phyloP scores from a whole-genome alignment of 2,329 filamentous ascomycete species.

The Fusarium pseudoanthophilum region DNA sequence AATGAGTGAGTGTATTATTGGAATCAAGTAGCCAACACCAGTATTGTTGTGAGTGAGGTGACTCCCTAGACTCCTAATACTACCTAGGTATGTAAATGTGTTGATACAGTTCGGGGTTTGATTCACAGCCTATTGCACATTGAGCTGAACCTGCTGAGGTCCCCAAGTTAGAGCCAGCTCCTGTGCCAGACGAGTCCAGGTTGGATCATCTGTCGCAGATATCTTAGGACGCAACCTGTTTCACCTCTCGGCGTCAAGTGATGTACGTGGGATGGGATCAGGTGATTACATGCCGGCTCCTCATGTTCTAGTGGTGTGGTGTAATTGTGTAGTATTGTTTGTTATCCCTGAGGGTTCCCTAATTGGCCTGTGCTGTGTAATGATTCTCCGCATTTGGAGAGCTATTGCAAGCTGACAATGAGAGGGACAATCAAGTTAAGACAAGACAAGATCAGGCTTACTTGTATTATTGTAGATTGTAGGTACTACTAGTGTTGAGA shows the following conservation, averaged over 20 bases:
- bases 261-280: slow-evolving; percentile 29
- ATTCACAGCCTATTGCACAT: slow-evolving; percentile 1
- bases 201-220: slow-evolving; percentile 13
- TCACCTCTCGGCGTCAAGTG: slow-evolving; percentile 36
- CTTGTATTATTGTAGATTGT: background rate
- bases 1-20: background rate
- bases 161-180: background rate
- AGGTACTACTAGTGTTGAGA: background rate
- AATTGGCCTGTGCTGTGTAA: slow-evolving; percentile 28
- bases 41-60: background rate
- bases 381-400: slow-evolving; percentile 23
- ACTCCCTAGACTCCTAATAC: background rate
- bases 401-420: slow-evolving; percentile 15
- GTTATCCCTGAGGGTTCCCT: slow-evolving; percentile 2
- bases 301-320: slow-evolving; percentile 16
- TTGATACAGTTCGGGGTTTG: background rate
- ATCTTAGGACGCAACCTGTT: slow-evolving; percentile 37
- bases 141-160: background rate
- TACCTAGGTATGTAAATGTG: background rate
- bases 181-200: slow-evolving; percentile 19
- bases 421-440: background rate
- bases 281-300: slow-evolving; percentile 29
- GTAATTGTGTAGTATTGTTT: slow-evolving; percentile 11
- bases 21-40: background rate
- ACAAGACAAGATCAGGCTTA: background rate